A percentile compares a stretch with the other conserved stretches of the same genome.
phyloP scores from a whole-genome alignment of 345 rosid genomes.

The Eucalyptus pauciflora region DNA sequence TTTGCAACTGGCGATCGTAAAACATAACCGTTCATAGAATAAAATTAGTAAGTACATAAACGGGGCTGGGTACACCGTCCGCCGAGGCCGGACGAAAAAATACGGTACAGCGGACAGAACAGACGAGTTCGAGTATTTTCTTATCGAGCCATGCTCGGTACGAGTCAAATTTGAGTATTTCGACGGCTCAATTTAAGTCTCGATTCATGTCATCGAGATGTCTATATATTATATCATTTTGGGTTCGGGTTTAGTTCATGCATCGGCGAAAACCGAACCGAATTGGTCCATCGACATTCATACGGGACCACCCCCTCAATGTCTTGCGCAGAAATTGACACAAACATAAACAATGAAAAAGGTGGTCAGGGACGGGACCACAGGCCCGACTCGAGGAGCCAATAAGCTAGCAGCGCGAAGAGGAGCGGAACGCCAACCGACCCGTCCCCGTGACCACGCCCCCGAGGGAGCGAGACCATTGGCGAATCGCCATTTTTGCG shows the following conservation, averaged over 20 bases:
- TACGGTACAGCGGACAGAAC: not conserved
- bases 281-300: not conserved
- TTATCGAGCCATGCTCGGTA: not conserved
- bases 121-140: accelerated
- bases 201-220: too few relatives aligned
- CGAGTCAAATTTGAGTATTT: not conserved
- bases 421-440: not conserved
- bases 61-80: not conserved
- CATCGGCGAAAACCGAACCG: not conserved
- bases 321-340: not conserved
- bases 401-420: not conserved
- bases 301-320: not conserved
- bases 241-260: not conserved
- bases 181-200: not conserved
- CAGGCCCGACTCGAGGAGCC: not conserved
- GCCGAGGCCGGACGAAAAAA: not conserved
- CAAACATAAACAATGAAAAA: too few relatives aligned
- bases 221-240: not conserved
- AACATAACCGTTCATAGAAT: not conserved
- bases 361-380: not conserved
- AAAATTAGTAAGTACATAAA: not conserved
- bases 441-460: not conserved
- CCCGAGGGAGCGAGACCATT: not conserved
- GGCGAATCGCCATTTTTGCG: not conserved
- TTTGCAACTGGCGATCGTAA: not conserved